Conservation (phyloP, 371 early-diverging fungal genomes). For the Saksenaea oblongispora region DNA sequence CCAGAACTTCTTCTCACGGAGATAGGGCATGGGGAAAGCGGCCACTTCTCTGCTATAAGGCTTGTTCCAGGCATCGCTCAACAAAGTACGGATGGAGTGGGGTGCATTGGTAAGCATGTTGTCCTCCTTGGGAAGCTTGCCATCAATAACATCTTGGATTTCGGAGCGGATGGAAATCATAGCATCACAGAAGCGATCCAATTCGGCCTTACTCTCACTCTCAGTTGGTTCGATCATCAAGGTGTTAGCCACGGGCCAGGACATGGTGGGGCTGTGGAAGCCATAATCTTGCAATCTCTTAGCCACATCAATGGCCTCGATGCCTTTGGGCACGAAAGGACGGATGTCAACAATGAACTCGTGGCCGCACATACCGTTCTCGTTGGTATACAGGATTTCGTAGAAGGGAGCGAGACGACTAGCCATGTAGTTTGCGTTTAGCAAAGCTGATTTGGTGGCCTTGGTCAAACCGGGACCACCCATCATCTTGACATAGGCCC, state of each 20-base stretch:
- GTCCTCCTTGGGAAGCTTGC: constrained; percentile 77
- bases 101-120: constrained; percentile 91
- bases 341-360: constrained; percentile 97
- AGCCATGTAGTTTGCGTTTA: constrained; percentile 98
- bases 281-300: constrained; percentile 98
- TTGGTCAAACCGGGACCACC: constrained; percentile 84
- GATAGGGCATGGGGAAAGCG: constrained; percentile 85
- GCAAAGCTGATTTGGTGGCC: constrained; percentile 87
- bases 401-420: constrained; percentile 87
- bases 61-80: constrained; percentile 78
- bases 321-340: constrained; percentile 78
- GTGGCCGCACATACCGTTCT: constrained; percentile 94
- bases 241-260: constrained; percentile 97
- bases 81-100: constrained; percentile 78
- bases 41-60: constrained; percentile 88
- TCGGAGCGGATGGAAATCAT: constrained; percentile 93
- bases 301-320: constrained; percentile 96
- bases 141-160: constrained; percentile 85
- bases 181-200: constrained; percentile 97
- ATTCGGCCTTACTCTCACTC: constrained; percentile 88
- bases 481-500: constrained; percentile 97
- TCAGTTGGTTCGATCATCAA: constrained; percentile 99
- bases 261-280: constrained; percentile 98
- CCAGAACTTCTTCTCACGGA: constrained; percentile 93
- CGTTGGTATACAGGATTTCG: constrained; percentile 88